These are phyloP conservation scores for Gossypium aridum DNA, from an alignment of 441 rosid species.

Conservation along the genomic window DNA sequence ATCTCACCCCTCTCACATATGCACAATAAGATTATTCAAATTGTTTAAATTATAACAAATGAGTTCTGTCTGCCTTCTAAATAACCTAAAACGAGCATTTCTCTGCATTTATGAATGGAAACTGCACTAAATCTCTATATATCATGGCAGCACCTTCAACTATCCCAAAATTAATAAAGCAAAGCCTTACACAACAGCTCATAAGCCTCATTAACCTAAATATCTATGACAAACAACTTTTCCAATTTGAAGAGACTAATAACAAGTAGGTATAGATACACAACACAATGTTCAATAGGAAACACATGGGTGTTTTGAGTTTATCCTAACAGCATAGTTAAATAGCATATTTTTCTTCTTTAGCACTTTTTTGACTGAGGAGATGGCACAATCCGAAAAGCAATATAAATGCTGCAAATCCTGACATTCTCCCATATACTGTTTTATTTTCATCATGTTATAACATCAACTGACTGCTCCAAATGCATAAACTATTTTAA, in stretches of 20 bases:
- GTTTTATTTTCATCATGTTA: not conserved
- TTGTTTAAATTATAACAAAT: not conserved
- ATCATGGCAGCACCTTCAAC: not conserved
- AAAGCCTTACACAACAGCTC: not conserved
- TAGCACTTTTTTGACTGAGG: no score
- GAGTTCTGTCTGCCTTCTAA: not conserved
- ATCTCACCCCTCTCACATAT: not conserved
- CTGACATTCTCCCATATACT: not conserved
- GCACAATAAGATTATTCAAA: not conserved
- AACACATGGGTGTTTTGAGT: not conserved
- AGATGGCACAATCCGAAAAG: not conserved
- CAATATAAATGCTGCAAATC: not conserved
- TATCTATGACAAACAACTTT: not conserved
- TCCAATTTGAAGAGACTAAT: not conserved
- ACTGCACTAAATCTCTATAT: not conserved
- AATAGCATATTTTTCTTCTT: not conserved
- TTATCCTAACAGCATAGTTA: not conserved
- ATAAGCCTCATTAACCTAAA: not conserved
- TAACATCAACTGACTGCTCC: not conserved
- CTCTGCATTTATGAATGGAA: not conserved
- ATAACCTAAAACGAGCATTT: not conserved
- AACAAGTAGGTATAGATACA: not conserved
- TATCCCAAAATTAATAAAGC: not conserved
- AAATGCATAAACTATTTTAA: not conserved
- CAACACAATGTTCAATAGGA: not conserved